phyloP scores from a whole-genome alignment of 2,329 filamentous ascomycete species.

The Penicillium sp. region DNA sequence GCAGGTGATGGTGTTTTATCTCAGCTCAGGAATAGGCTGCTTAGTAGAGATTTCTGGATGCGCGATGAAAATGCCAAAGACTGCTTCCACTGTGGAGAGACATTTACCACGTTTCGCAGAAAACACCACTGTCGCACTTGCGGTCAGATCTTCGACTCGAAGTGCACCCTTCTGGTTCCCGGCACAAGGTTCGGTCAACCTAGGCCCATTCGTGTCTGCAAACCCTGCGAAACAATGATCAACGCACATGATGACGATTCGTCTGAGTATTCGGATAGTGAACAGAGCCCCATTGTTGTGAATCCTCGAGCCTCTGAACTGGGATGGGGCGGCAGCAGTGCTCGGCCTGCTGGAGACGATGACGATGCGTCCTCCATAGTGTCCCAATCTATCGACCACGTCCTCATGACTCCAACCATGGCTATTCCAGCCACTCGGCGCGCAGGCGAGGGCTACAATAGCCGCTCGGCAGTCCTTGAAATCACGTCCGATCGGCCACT shows the following conservation, averaged over 20 bases:
- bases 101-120: constrained; percentile 89
- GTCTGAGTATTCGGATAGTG: constrained; percentile 83
- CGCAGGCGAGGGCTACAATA: constrained; percentile 73
- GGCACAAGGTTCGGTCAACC: constrained; percentile 85
- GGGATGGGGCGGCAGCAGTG: constrained; percentile 50
- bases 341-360: constrained; percentile 49
- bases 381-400: constrained; percentile 51
- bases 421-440: constrained; percentile 66
- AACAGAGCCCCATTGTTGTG: constrained; percentile 62
- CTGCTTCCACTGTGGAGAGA: constrained; percentile 87
- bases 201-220: constrained; percentile 84
- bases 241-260: constrained; percentile 87
- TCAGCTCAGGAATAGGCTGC: constrained; percentile 79
- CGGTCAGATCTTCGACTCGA: constrained; percentile 97
- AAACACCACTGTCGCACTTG: constrained; percentile 96
- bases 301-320: constrained; percentile 64
- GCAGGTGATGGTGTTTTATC: constrained; percentile 43
- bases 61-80: constrained; percentile 97
- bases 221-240: constrained; percentile 87
- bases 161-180: constrained; percentile 89
- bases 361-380: constrained; percentile 50
- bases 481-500: constrained; percentile 78
- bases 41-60: constrained; percentile 99
- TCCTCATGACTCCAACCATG: constrained; percentile 60
- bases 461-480: constrained; percentile 85